Evolutionary conservation across 352 stramenopile species (phyloP), one percentile per base, ranked within the genome.

Genomic region (Phytophthora nicotianae): DNA sequence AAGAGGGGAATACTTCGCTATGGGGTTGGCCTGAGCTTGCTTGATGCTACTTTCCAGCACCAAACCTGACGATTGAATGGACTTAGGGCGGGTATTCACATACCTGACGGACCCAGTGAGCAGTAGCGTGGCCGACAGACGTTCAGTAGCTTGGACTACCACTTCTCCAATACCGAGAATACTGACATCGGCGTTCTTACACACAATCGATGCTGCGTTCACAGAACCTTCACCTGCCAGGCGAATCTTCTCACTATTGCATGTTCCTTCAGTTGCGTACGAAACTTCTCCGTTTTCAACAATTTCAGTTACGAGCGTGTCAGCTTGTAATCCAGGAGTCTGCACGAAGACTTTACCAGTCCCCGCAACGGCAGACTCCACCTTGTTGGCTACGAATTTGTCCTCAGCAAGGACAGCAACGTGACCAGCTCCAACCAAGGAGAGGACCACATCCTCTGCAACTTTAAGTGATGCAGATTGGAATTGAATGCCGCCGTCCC

Each of bases 101-200:
- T 84, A 86, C 19, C 53, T 62, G 27, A 84, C 46, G 1, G 66
- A 70, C 0, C 69, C 73, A 3, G 77, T 77, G n/a, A 71, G 65
- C 21, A 74, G 42, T 5, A 69, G 43, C 17, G 42, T 66, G 0
- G 68, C 56, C 23, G 65, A 60, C 9, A 86, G 65, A 16, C 74
- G 65, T 17, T 75, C 62, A 16, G 61, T 81, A 5, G 71, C 71
- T 68, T 84, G 71, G 16, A 87, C 59, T 7, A 81, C 53, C 2
- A 67, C 70, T 56, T 77, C 48, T 16, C 77, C 77, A 33, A 51
- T 68, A 35, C 77, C 77, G 9, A 77, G 43, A 13, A 87, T 66
- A n/a, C 43, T 73, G n/a, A 87, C 58, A 21, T 73, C 60, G 5
- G 75, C 68, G 42, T 72, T 58, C 14, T 76, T 70, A 33, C 70